Evolutionary conservation across 768 basidiomycete species (phyloP).

Genomic region (Trametes elegans): DNA sequence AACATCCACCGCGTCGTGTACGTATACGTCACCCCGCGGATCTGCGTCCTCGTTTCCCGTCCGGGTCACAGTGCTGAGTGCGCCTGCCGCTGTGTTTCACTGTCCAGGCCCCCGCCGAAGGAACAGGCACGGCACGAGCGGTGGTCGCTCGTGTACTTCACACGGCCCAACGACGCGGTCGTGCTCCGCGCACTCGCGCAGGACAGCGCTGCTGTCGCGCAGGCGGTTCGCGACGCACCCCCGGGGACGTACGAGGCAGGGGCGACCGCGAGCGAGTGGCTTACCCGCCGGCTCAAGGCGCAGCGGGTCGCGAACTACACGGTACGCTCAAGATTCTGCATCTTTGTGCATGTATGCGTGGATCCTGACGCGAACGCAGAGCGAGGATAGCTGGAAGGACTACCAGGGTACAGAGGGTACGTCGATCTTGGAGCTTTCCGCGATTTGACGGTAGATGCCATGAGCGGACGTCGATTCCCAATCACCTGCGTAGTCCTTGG

Average conservation of each 20-base stretch:
- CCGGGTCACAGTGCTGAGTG: no score
- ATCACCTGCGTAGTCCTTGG: no score
- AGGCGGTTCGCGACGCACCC: constrained; percentile 37
- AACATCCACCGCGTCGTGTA: constrained; percentile 63
- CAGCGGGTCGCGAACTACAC: constrained; percentile 26
- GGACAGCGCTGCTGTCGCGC: constrained; percentile 48
- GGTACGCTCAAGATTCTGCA: not conserved
- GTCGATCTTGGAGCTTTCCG: no score
- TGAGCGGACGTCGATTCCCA: no score
- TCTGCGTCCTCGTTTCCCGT: no score
- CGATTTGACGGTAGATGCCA: no score
- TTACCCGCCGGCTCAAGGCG: constrained; percentile 37
- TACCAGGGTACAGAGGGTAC: constrained; percentile 18
- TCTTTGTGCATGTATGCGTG: not conserved
- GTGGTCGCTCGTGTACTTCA: constrained; percentile 74
- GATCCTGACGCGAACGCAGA: not conserved
- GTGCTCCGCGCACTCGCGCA: constrained; percentile 51
- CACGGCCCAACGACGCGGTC: constrained; percentile 54
- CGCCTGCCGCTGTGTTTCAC: not conserved
- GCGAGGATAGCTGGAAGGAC: constrained; percentile 13
- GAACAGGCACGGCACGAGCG: constrained; percentile 50
- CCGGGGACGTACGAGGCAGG: constrained; percentile 30
- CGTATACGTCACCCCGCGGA: constrained; percentile 25
- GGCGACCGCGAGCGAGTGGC: constrained; percentile 40
- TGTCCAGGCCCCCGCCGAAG: constrained; percentile 47